phyloP scores from a whole-genome alignment of 2,329 filamentous ascomycete species.

The Dactylellina drechsleri region DNA sequence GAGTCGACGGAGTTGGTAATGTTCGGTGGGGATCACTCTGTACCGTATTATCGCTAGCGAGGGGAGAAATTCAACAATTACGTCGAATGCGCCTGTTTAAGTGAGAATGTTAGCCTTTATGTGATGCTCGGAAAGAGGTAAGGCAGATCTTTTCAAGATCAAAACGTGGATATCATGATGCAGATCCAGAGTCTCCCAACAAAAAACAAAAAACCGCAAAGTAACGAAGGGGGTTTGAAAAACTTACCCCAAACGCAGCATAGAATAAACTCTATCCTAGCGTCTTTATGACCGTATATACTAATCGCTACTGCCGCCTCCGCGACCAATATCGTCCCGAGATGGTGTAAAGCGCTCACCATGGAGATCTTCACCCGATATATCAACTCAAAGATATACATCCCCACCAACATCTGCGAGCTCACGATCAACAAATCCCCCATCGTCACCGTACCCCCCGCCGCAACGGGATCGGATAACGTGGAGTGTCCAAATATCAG shows the following conservation, averaged over 20 bases:
- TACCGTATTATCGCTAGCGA: slow-evolving; percentile 35
- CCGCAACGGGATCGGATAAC: slow-evolving; percentile 3
- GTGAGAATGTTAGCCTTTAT: not conserved
- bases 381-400: slow-evolving; percentile 43
- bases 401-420: slow-evolving; percentile 29
- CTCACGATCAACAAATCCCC: slow-evolving; percentile 23
- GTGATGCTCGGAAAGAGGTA: not conserved
- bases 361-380: slow-evolving; percentile 26
- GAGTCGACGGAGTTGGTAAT: slow-evolving; percentile 11
- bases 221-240: not conserved
- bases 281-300: slow-evolving; percentile 36
- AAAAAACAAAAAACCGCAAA: not conserved
- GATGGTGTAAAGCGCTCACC: slow-evolving; percentile 26
- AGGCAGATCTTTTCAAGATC: no score
- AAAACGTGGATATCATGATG: no score
- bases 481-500: slow-evolving; percentile 18
- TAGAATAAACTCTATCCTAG: slow-evolving; percentile 27
- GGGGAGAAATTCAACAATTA: slow-evolving; percentile 36
- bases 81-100: slow-evolving; percentile 32
- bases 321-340: slow-evolving; percentile 33
- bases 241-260: slow-evolving; percentile 46
- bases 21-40: slow-evolving; percentile 2
- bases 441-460: slow-evolving; percentile 3
- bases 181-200: no score
- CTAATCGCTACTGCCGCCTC: slow-evolving; percentile 33